phyloP scores from a whole-genome alignment of 805 yeast genomes.

The Saturnispora halmiae region DNA sequence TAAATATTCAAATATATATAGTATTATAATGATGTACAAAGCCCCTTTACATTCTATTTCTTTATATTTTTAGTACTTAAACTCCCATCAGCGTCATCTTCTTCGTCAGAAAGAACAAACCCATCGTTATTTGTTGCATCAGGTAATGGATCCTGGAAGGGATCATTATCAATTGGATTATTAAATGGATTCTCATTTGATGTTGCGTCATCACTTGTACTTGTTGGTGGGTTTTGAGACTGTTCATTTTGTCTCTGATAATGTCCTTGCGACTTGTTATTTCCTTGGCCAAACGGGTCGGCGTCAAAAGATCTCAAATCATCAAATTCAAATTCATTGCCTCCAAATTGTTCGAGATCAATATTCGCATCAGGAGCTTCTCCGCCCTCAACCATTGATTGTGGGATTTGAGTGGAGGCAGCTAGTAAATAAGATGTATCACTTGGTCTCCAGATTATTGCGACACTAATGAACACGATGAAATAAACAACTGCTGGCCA shows the following conservation, averaged over 20 bases:
- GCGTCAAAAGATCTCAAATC: constrained; percentile 41
- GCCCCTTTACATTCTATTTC: neutral
- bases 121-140: constrained; percentile 20
- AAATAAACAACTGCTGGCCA: constrained; percentile 92
- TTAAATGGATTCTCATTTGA: constrained; percentile 25
- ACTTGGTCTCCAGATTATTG: constrained; percentile 96
- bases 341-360: constrained; percentile 33
- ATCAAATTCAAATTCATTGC: constrained; percentile 53
- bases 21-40: no score
- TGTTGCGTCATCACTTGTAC: constrained; percentile 1
- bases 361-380: constrained; percentile 19
- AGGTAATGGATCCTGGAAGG: constrained; percentile 14
- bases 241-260: neutral
- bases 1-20: no score
- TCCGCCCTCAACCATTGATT: constrained; percentile 33
- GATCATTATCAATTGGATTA: constrained; percentile 14
- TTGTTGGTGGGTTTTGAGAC: neutral
- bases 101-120: constrained; percentile 27
- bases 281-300: constrained; percentile 25
- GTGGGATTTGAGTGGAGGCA: constrained; percentile 85
- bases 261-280: no score
- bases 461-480: constrained; percentile 70
- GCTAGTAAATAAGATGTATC: constrained; percentile 92
- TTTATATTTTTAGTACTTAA: neutral
- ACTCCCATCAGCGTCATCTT: constrained; percentile 15